Evolutionary conservation across 2,329 filamentous ascomycete genomes (phyloP).

Genomic region (Hymenoscyphus albidus): DNA sequence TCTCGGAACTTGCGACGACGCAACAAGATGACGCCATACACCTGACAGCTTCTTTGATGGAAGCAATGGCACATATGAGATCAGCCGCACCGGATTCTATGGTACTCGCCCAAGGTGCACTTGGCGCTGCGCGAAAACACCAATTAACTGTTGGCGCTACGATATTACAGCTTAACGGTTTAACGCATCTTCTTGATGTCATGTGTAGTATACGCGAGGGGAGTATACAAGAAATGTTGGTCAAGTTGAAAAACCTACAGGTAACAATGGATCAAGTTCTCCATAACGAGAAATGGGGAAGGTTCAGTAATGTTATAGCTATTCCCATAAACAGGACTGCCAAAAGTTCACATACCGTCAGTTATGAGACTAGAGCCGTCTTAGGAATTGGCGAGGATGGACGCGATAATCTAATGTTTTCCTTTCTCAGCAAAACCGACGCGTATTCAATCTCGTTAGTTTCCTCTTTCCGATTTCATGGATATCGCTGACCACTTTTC

Average conservation of each 20-base stretch:
- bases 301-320: constrained; percentile 43
- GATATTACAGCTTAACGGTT: constrained; percentile 62
- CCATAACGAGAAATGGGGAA: constrained; percentile 32
- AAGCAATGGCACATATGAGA: constrained; percentile 66
- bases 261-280: constrained; percentile 55
- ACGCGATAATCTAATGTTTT: constrained; percentile 55
- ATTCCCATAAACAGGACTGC: constrained; percentile 53
- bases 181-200: constrained; percentile 66
- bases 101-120: constrained; percentile 67
- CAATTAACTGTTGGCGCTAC: constrained; percentile 62
- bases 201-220: constrained; percentile 65
- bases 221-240: constrained; percentile 49
- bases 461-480: neutral
- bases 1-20: constrained; percentile 55
- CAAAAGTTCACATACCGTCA: constrained; percentile 48
- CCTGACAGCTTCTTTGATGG: constrained; percentile 62
- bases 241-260: constrained; percentile 62
- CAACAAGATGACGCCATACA: constrained; percentile 61
- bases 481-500: neutral
- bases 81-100: constrained; percentile 60
- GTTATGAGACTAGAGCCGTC: constrained; percentile 53
- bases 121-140: constrained; percentile 69
- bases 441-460: constrained; percentile 39
- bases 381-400: constrained; percentile 45
- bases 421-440: constrained; percentile 58